Evolutionary conservation across 768 basidiomycete species (phyloP).

Genomic region (Melanogaster broomeanus): DNA sequence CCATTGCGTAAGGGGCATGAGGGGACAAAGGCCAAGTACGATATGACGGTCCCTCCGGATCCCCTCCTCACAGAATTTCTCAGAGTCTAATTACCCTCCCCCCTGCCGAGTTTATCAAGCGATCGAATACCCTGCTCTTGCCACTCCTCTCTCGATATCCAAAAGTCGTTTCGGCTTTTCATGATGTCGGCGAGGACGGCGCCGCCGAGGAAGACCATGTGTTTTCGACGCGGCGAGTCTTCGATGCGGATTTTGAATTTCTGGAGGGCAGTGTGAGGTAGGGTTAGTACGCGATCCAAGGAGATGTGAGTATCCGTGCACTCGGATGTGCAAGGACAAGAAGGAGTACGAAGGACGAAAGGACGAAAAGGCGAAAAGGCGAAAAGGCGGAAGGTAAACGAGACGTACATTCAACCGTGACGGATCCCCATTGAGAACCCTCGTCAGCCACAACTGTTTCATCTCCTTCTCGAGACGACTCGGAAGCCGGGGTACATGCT

Average conservation of each 20-base stretch:
- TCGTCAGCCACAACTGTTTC: slow-evolving; percentile 96
- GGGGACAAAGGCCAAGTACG: too few species aligned
- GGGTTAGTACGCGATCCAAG: not conserved
- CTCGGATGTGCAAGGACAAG: too few species aligned
- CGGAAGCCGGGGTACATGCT: slow-evolving; percentile 99
- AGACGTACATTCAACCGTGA: slow-evolving; percentile 79
- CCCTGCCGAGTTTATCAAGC: slow-evolving; percentile 84
- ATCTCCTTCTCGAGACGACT: slow-evolving; percentile 98
- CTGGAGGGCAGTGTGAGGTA: slow-evolving; percentile 41
- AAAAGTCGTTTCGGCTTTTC: slow-evolving; percentile 93
- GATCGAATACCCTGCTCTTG: slow-evolving; percentile 83
- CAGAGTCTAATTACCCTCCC: slow-evolving; percentile 43
- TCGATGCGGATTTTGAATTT: slow-evolving; percentile 99
- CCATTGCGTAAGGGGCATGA: too few species aligned
- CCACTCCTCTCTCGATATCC: slow-evolving; percentile 95
- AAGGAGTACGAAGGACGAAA: not conserved
- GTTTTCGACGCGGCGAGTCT: slow-evolving; percentile 96
- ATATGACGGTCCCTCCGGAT: too few species aligned
- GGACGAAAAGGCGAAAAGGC: not conserved
- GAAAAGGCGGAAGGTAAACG: not conserved
- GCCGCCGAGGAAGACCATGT: slow-evolving; percentile 99
- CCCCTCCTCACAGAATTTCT: not conserved
- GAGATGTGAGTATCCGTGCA: too few species aligned
- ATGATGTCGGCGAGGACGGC: slow-evolving; percentile 99
- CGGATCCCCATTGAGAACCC: slow-evolving; percentile 84